phyloP scores from a whole-genome alignment of 441 rosid genomes.

The Lepidium campestre region DNA sequence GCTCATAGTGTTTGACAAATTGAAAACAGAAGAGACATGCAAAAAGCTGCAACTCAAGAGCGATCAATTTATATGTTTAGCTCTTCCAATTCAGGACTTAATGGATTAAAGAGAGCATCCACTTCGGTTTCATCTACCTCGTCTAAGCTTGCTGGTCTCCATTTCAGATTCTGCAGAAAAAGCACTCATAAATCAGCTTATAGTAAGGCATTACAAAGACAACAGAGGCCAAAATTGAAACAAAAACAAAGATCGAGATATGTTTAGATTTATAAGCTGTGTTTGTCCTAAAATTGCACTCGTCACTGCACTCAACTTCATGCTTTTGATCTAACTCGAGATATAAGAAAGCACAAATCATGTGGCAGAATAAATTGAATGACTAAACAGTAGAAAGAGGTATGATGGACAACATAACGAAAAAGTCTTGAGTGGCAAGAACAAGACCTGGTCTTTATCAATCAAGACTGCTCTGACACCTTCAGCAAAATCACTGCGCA shows the following conservation, averaged over 20 bases:
- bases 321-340: background rate
- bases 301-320: background rate
- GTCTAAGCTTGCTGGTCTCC: conserved; percentile 73
- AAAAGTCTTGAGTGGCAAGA: background rate
- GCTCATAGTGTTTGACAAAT: no score
- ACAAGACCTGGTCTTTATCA: conserved; percentile 93
- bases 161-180: conserved; percentile 68
- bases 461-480: conserved; percentile 94
- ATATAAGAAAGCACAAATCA: background rate
- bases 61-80: conserved; percentile 26
- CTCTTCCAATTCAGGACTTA: conserved; percentile 49
- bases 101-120: conserved; percentile 62
- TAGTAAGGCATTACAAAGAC: background rate
- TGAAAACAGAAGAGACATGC: background rate
- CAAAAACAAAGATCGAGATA: background rate
- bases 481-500: conserved; percentile 77
- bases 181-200: background rate
- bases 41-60: background rate
- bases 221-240: background rate
- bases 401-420: background rate
- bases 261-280: background rate
- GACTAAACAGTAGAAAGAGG: background rate
- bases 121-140: conserved; percentile 60
- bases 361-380: background rate
- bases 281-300: background rate